phyloP scores from a whole-genome alignment of 2,329 filamentous ascomycete species.

The Rugonectria rugulosa region DNA sequence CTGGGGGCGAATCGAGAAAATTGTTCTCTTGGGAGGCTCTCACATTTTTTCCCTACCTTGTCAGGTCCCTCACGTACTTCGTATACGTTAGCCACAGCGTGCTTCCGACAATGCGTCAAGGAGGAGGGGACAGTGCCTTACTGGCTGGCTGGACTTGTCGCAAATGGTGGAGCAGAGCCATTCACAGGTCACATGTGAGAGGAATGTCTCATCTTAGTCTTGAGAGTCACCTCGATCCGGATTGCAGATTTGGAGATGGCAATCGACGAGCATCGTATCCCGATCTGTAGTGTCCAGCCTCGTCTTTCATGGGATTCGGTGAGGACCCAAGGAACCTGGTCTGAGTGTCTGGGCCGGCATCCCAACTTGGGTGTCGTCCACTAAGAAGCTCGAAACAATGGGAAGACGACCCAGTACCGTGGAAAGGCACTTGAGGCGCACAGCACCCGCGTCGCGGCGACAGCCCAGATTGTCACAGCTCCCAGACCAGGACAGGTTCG shows the following conservation, averaged over 20 bases:
- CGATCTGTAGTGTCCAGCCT: conserved; percentile 19
- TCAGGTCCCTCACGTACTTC: too few relatives aligned
- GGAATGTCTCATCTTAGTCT: conserved; percentile 22
- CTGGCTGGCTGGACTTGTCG: conserved; percentile 27
- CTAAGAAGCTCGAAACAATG: conserved; percentile 16
- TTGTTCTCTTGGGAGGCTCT: conserved; percentile 21
- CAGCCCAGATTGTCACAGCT: conserved; percentile 17
- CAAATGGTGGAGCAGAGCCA: conserved; percentile 28
- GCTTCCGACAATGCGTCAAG: conserved; percentile 13
- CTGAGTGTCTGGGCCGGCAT: conserved; percentile 9
- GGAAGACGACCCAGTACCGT: conserved; percentile 28
- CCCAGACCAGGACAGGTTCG: conserved; percentile 12
- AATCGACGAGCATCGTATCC: conserved; percentile 21
- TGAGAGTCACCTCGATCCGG: conserved; percentile 29
- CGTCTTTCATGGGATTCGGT: conserved; percentile 5
- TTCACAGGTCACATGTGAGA: conserved; percentile 28
- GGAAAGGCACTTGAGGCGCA: conserved; percentile 28
- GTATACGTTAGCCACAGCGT: conserved; percentile 7
- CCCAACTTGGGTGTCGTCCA: conserved; percentile 17
- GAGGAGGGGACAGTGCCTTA: conserved; percentile 17
- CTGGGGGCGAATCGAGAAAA: conserved; percentile 14
- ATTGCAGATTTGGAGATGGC: conserved; percentile 27
- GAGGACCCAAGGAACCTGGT: conserved; percentile 12
- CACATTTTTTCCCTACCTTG: too few relatives aligned
- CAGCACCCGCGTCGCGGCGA: conserved; percentile 28